Evolutionary conservation across 1,284 basidiomycete genomes (phyloP).

Genomic region (Cryptococcus jaspeensis): DNA sequence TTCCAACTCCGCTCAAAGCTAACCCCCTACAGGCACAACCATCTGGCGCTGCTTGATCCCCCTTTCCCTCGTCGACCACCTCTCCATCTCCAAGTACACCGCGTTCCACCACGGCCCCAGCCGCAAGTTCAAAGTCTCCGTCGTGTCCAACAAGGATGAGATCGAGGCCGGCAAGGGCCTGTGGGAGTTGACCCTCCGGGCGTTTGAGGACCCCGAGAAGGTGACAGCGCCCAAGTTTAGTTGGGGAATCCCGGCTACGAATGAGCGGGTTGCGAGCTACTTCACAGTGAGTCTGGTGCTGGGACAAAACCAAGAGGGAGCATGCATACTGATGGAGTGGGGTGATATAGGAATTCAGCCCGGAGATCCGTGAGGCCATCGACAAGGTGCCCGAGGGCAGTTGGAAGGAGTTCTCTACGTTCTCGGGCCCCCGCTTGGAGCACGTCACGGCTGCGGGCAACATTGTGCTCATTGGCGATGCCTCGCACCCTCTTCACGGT

Average conservation of each 20-base stretch:
- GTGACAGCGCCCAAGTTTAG: slow-evolving; percentile 9
- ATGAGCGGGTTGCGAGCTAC: slow-evolving; percentile 10
- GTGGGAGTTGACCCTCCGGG: slow-evolving; percentile 15
- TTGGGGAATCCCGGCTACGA: slow-evolving; percentile 8
- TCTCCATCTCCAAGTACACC: slow-evolving; percentile 7
- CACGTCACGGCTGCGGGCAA: slow-evolving; percentile 10
- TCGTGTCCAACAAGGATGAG: slow-evolving; percentile 4
- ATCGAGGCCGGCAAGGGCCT: slow-evolving; percentile 8
- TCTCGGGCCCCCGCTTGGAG: slow-evolving; percentile 20
- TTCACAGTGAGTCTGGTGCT: slow-evolving; percentile 1
- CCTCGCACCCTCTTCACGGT: slow-evolving; percentile 15
- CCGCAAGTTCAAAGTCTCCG: slow-evolving; percentile 4
- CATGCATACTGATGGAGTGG: slow-evolving; percentile 12
- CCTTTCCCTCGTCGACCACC: slow-evolving; percentile 4
- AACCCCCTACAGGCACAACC: slow-evolving; percentile 3
- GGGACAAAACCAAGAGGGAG: background rate
- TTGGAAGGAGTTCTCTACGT: slow-evolving; percentile 30
- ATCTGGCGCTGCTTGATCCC: slow-evolving; percentile 17
- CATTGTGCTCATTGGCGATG: slow-evolving; percentile 25
- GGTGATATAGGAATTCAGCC: background rate
- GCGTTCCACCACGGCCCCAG: slow-evolving; percentile 5
- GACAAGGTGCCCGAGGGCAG: slow-evolving; percentile 15
- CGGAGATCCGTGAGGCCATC: slow-evolving; percentile 11
- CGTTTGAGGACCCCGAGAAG: slow-evolving; percentile 3
- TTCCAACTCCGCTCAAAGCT: too few species aligned